Conservation (phyloP, 257 asterid species). For the Ocimum tenuiflorum region DNA sequence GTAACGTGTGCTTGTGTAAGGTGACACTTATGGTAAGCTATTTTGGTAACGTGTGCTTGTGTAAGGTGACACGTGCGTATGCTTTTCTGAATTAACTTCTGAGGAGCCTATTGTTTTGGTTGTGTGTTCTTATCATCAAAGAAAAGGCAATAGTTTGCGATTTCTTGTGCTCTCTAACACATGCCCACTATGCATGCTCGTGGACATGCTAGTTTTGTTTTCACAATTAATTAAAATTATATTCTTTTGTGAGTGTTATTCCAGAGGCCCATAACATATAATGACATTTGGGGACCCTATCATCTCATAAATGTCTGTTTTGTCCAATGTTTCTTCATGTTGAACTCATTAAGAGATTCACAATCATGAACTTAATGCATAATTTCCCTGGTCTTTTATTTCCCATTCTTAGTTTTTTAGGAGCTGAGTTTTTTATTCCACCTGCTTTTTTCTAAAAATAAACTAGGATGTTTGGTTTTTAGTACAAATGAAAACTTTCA, state of each 20-base stretch:
- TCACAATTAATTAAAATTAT: not conserved
- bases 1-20: not conserved
- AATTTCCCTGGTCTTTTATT: not conserved
- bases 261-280: not conserved
- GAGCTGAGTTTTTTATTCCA: not conserved
- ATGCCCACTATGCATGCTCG: not conserved
- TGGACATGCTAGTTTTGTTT: not conserved
- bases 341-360: too few species aligned
- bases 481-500: not conserved
- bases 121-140: not conserved
- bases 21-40: not conserved
- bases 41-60: not conserved
- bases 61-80: not conserved
- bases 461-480: not conserved
- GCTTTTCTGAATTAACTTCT: constrained; percentile 7
- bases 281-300: not conserved
- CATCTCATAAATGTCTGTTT: not conserved
- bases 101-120: not conserved
- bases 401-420: not conserved
- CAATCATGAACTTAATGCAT: not conserved
- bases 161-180: not conserved
- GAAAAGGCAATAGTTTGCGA: not conserved
- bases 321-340: too few species aligned
- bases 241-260: not conserved
- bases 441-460: not conserved